Conservation (phyloP, 1,284 basidiomycete species). For the Trametes versicolor region DNA sequence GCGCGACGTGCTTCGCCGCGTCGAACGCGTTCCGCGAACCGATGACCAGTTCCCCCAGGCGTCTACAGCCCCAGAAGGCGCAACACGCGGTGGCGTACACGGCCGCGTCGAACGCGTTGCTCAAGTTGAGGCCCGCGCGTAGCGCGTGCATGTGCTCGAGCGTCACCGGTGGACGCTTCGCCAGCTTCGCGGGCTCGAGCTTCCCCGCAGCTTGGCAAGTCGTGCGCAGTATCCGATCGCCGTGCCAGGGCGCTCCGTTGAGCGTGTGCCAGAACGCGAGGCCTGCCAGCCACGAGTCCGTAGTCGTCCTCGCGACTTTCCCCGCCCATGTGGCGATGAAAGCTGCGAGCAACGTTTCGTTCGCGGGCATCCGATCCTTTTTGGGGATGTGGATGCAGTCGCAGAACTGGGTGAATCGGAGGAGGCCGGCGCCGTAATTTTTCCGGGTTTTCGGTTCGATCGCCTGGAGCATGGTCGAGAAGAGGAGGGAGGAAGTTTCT, state of each 20-base stretch:
- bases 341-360: background rate
- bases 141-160: conserved; percentile 20
- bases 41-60: conserved; percentile 26
- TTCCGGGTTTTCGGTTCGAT: conserved; percentile 11
- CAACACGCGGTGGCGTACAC: conserved; percentile 22
- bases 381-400: conserved; percentile 5
- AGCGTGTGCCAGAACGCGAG: conserved; percentile 16
- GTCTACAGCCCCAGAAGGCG: conserved; percentile 13
- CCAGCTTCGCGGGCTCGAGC: background rate
- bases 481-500: background rate
- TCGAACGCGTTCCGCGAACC: conserved; percentile 16
- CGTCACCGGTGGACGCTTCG: conserved; percentile 17
- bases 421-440: conserved; percentile 22
- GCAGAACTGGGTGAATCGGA: conserved; percentile 24
- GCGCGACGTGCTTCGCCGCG: conserved; percentile 12
- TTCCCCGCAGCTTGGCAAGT: background rate
- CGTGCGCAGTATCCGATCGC: background rate
- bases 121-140: conserved; percentile 5
- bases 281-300: conserved; percentile 11
- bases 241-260: conserved; percentile 8
- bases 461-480: background rate
- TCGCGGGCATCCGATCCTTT: conserved; percentile 7
- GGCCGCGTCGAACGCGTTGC: conserved; percentile 10
- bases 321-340: conserved; percentile 10
- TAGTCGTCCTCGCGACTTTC: background rate